Conservation (phyloP, 306 rosid species). For the Cucurbita moschata region DNA sequence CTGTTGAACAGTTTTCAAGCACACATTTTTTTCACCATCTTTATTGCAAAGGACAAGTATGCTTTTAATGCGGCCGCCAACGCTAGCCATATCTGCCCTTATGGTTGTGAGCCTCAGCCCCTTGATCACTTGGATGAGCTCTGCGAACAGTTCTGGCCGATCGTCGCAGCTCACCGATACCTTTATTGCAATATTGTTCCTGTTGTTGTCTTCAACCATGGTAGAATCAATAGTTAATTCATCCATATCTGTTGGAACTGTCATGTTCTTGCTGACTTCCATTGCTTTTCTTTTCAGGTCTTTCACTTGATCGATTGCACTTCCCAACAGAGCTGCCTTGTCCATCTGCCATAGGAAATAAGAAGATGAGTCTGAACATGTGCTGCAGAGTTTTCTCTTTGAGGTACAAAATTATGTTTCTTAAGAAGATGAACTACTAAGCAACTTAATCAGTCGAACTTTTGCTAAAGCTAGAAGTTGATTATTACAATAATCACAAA, state of each 20-base stretch:
- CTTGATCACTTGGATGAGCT: constrained; percentile 67
- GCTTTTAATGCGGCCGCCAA: constrained; percentile 78
- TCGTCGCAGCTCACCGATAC: constrained; percentile 92
- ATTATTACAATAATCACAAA: not conserved
- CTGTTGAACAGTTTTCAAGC: constrained; percentile 51
- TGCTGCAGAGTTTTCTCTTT: not conserved
- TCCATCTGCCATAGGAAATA: constrained; percentile 52
- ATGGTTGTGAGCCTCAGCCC: constrained; percentile 53
- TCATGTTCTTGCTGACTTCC: constrained; percentile 40
- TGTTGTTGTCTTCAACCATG: constrained; percentile 6
- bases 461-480: not conserved
- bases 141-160: constrained; percentile 69
- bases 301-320: constrained; percentile 79
- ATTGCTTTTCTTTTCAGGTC: constrained; percentile 78
- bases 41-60: constrained; percentile 58
- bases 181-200: constrained; percentile 28
- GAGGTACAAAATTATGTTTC: not conserved
- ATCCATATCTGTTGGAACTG: constrained; percentile 71
- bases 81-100: constrained; percentile 68
- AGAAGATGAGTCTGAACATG: not conserved
- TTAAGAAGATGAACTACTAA: not conserved
- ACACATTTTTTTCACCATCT: constrained; percentile 35
- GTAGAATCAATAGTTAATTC: constrained; percentile 54
- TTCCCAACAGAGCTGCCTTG: constrained; percentile 87
- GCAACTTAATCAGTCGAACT: not conserved